Evolutionary conservation across 2,329 filamentous ascomycete genomes (phyloP).

Genomic region (Fusarium drepaniforme): DNA sequence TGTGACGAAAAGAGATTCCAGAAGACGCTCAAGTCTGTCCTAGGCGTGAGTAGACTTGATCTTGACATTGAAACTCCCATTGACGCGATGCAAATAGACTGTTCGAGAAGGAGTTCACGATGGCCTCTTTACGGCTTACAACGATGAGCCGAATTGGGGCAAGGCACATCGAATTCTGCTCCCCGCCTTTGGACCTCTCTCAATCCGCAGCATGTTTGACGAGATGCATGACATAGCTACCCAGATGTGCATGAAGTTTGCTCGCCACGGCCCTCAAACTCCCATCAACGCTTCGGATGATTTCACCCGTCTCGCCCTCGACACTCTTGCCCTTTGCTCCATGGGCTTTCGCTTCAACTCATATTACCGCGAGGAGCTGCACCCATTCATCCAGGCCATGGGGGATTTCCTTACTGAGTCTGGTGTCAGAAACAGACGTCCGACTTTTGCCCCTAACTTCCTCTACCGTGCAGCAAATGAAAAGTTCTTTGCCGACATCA

Average conservation of each 20-base stretch:
- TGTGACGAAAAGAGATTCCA: constrained; percentile 76
- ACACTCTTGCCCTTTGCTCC: constrained; percentile 78
- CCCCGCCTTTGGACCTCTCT: constrained; percentile 77
- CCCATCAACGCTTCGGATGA: constrained; percentile 73
- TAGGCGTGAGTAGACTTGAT: constrained; percentile 51
- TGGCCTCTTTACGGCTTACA: constrained; percentile 73
- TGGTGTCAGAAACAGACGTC: constrained; percentile 60
- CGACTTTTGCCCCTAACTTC: constrained; percentile 59
- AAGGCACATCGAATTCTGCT: constrained; percentile 75
- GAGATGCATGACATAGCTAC: constrained; percentile 77
- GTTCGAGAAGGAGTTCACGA: constrained; percentile 72
- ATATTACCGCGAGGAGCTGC: constrained; percentile 76
- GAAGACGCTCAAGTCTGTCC: constrained; percentile 64
- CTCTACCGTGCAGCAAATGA: constrained; percentile 62
- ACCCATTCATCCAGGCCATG: constrained; percentile 80
- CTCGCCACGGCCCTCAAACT: constrained; percentile 68
- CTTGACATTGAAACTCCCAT: constrained; percentile 3
- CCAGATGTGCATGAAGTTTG: constrained; percentile 77
- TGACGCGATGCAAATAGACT: constrained; percentile 49
- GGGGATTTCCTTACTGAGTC: constrained; percentile 70
- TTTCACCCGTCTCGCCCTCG: constrained; percentile 79
- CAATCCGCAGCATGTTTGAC: constrained; percentile 76
- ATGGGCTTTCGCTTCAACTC: constrained; percentile 82
- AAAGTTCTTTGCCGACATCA: constrained; percentile 67
- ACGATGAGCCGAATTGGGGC: constrained; percentile 72